Evolutionary conservation across 495 filamentous ascomycete species (phyloP).

Genomic region (Hyaloscypha variabilis): DNA sequence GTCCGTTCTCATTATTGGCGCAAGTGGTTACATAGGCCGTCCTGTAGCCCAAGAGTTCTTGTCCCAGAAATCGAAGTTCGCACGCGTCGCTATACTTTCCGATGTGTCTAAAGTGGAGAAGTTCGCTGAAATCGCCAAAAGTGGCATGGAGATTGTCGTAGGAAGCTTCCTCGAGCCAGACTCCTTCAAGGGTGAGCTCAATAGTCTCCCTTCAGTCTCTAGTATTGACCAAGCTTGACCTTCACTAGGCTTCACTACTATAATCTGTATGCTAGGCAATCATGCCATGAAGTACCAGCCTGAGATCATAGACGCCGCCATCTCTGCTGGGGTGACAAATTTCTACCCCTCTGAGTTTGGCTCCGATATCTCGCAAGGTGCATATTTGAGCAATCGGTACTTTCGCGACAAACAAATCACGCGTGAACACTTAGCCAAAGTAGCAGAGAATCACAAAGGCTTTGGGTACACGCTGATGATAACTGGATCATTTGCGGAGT

Average conservation of each 20-base stretch:
- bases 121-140: not conserved
- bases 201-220: too few relatives aligned
- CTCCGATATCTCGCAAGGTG: slow-evolving; percentile 11
- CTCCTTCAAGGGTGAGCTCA: slow-evolving; percentile 3
- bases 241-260: slow-evolving; percentile 14
- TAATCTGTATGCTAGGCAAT: slow-evolving; percentile 17
- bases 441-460: not conserved
- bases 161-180: slow-evolving; percentile 9
- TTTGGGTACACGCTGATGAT: slow-evolving; percentile 21
- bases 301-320: slow-evolving; percentile 14
- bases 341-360: slow-evolving; percentile 24
- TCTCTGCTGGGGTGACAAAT: slow-evolving; percentile 12
- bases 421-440: slow-evolving; percentile 9
- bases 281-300: slow-evolving; percentile 23
- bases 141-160: slow-evolving; percentile 9
- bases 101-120: slow-evolving; percentile 3
- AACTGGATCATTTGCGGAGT: slow-evolving; percentile 19
- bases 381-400: slow-evolving; percentile 14
- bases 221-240: not conserved
- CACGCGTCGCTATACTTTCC: slow-evolving; percentile 13
- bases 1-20: slow-evolving; percentile 18
- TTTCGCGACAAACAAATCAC: slow-evolving; percentile 22
- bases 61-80: slow-evolving; percentile 2
- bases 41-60: slow-evolving; percentile 7
- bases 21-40: slow-evolving; percentile 7